Percentiles rank a stretch among this genome's conserved stretches.
Evolutionary conservation across 495 filamentous ascomycete genomes (phyloP).

Genomic region (Articulospora tetracladia): DNA sequence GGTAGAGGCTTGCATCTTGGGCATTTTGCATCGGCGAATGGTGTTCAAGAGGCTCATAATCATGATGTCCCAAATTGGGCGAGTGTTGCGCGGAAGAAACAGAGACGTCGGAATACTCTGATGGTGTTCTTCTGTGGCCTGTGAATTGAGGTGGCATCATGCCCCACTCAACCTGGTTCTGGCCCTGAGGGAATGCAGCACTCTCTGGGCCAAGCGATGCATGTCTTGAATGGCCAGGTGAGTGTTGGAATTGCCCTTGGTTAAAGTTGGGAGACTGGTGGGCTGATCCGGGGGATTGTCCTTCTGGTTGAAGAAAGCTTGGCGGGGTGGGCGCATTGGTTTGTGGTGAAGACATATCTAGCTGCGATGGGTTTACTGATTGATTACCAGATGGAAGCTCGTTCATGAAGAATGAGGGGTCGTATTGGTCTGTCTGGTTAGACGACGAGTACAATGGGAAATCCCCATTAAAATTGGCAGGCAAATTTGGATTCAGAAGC

Average conservation of each 20-base stretch:
- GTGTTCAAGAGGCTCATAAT: slow-evolving; percentile 73
- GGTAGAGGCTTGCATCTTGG: slow-evolving; percentile 69
- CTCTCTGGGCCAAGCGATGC: slow-evolving; percentile 77
- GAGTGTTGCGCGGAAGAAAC: slow-evolving; percentile 75
- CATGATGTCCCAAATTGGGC: slow-evolving; percentile 73
- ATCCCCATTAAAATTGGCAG: slow-evolving; percentile 43
- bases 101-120: slow-evolving; percentile 87
- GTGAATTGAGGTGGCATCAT: slow-evolving; percentile 68
- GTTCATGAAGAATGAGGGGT: slow-evolving; percentile 44
- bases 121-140: slow-evolving; percentile 75
- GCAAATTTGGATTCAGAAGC: slow-evolving; percentile 26
- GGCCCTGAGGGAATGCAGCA: slow-evolving; percentile 63
- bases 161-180: slow-evolving; percentile 60
- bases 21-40: slow-evolving; percentile 77
- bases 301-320: slow-evolving; percentile 63
- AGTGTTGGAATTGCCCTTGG: slow-evolving; percentile 50
- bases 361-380: slow-evolving; percentile 57
- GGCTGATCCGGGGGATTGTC: slow-evolving; percentile 49
- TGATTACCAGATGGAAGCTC: slow-evolving; percentile 37
- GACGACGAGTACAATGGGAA: slow-evolving; percentile 49
- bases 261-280: slow-evolving; percentile 55
- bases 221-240: slow-evolving; percentile 68
- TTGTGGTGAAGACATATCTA: slow-evolving; percentile 68
- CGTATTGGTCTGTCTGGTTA: slow-evolving; percentile 37
- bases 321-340: slow-evolving; percentile 60